These are phyloP conservation scores for Yarrowia keelungensis DNA, from an alignment of 805 yeast species.

Conservation along the genomic window DNA sequence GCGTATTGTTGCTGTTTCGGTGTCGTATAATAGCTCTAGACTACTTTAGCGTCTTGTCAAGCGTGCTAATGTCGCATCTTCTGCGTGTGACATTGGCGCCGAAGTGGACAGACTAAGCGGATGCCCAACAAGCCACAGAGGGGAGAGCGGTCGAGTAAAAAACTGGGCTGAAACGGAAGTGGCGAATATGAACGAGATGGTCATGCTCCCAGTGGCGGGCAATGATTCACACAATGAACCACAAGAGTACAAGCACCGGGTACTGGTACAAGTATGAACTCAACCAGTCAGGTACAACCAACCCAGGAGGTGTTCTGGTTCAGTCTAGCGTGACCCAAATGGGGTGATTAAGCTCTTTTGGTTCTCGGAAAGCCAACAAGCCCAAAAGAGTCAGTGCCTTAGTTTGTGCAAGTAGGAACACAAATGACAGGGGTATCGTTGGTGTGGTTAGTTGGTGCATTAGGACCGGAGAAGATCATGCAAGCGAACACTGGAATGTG, in stretches of 20 bases:
- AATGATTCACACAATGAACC: no score
- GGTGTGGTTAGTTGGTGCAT: neutral
- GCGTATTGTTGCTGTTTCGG: neutral
- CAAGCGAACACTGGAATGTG: no score
- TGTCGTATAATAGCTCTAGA: neutral
- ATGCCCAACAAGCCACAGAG: neutral
- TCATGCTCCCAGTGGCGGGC: no score
- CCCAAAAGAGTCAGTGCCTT: no score
- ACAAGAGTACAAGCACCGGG: no score
- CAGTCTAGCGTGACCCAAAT: neutral
- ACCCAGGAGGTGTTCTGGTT: neutral
- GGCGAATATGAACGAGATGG: no score
- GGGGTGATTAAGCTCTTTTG: neutral
- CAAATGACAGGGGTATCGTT: no score
- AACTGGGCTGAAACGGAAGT: no score
- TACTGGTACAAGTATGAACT: no score
- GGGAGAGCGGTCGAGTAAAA: no score
- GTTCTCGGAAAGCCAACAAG: neutral
- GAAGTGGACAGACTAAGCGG: neutral
- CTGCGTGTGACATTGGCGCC: neutral
- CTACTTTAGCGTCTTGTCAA: conserved; percentile 3
- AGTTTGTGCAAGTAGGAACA: no score
- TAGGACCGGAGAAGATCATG: no score
- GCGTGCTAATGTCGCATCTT: neutral
- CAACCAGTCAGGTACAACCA: neutral